Percentiles rank a stretch among this genome's conserved stretches.
phyloP scores from a whole-genome alignment of 345 rosid genomes.

The Mallotus nudiflorus region DNA sequence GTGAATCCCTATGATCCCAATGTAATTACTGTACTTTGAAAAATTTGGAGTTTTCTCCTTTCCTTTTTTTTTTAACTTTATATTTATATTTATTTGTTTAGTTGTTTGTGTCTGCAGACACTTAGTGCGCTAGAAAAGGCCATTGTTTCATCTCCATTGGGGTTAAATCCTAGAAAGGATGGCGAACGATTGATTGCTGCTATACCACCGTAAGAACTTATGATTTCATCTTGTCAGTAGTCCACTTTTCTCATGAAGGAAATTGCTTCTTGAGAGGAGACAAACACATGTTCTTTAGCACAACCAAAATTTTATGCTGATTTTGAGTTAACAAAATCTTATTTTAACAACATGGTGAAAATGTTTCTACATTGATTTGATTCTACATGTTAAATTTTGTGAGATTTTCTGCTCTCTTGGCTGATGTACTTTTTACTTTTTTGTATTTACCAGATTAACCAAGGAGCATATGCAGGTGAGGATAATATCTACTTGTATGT shows the following conservation, averaged over 20 bases:
- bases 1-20: constrained; percentile 90
- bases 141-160: constrained; percentile 82
- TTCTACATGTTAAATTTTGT: not conserved
- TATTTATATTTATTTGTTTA: not conserved
- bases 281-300: not conserved
- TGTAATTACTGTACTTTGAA: constrained; percentile 40
- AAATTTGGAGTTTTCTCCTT: not conserved
- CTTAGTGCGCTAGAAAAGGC: constrained; percentile 79
- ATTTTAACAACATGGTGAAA: not conserved
- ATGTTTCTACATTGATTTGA: not conserved
- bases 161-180: constrained; percentile 80
- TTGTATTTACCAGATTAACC: constrained; percentile 62
- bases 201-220: constrained; percentile 69
- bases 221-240: not conserved
- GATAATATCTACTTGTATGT: not conserved
- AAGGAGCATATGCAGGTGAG: constrained; percentile 89
- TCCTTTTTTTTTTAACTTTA: not conserved
- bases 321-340: not conserved
- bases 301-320: not conserved
- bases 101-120: constrained; percentile 47
- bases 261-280: not conserved
- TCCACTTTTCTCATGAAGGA: not conserved
- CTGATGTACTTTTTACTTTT: constrained; percentile 13
- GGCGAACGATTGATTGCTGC: constrained; percentile 79
- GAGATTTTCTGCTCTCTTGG: constrained; percentile 8